Conservation (phyloP, 345 rosid species). For the Acer yangbiense region DNA sequence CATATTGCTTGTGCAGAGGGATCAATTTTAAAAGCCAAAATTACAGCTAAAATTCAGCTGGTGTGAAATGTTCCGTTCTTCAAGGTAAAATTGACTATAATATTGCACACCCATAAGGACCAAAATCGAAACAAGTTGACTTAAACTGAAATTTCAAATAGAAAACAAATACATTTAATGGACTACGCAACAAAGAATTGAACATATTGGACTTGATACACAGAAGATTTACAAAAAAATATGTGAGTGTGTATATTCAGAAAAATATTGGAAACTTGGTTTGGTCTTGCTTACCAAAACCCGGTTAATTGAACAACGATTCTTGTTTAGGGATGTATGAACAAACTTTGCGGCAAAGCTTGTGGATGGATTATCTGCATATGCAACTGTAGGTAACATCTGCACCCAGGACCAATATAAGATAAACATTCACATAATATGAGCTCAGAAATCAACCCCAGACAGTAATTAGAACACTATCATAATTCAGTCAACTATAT, state of each 20-base stretch:
- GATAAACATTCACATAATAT: conserved; percentile 10
- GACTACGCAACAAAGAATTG: neutral
- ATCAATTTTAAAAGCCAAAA: neutral
- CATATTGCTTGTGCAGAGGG: neutral
- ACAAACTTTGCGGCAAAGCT: conserved; percentile 96
- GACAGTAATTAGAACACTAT: neutral
- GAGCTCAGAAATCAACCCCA: conserved; percentile 17
- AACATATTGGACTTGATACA: neutral
- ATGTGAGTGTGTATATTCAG: neutral
- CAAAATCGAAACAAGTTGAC: neutral
- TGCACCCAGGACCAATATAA: conserved; percentile 40
- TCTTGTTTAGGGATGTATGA: conserved; percentile 92
- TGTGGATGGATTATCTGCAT: conserved; percentile 94
- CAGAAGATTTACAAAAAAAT: neutral
- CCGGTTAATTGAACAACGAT: conserved; percentile 90
- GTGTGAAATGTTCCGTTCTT: neutral
- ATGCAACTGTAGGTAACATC: conserved; percentile 87
- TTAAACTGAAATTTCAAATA: neutral
- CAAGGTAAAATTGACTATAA: neutral
- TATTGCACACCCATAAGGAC: neutral
- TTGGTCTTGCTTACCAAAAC: conserved; percentile 63
- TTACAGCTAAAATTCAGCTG: neutral
- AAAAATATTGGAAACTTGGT: neutral
- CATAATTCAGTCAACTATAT: conserved; percentile 5
- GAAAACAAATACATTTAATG: neutral